phyloP scores from a whole-genome alignment of 1,284 basidiomycete genomes.

The Cutaneotrichosporon cyanovorans region DNA sequence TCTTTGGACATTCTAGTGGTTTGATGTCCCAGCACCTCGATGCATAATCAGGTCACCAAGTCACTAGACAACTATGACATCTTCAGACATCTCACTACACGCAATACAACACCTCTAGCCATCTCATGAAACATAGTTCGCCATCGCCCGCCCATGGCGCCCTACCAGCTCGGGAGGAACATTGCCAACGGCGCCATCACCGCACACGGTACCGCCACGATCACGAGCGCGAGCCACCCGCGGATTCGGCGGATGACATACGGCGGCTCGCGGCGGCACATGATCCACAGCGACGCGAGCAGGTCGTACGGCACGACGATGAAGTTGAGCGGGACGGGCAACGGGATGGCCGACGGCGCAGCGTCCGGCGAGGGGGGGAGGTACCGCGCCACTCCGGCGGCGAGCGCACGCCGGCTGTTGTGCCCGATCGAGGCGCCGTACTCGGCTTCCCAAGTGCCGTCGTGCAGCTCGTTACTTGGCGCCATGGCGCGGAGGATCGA shows the following conservation, averaged over 20 bases:
- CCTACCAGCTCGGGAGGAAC: slow-evolving; percentile 3
- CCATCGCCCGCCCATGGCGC: no score
- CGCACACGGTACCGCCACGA: slow-evolving; percentile 11
- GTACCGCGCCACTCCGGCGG: slow-evolving; percentile 16
- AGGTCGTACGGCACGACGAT: slow-evolving; percentile 19
- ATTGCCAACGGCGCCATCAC: slow-evolving; percentile 10
- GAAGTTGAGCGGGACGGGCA: slow-evolving; percentile 22
- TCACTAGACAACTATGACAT: background rate
- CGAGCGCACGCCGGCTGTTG: slow-evolving; percentile 10
- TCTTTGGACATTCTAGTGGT: no score
- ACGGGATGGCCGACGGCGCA: slow-evolving; percentile 7
- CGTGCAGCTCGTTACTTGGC: slow-evolving; percentile 15
- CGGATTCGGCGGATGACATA: slow-evolving; percentile 9
- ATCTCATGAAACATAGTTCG: no score
- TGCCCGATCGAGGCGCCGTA: slow-evolving; percentile 15
- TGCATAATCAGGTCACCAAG: no score
- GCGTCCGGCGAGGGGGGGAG: slow-evolving; percentile 10
- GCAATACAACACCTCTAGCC: no score
- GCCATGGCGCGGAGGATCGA: slow-evolving; percentile 19
- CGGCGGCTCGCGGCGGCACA: slow-evolving; percentile 7
- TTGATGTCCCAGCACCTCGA: no score
- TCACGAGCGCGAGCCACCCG: slow-evolving; percentile 14
- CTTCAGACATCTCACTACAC: background rate
- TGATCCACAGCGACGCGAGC: slow-evolving; percentile 4
- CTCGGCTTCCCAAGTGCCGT: slow-evolving; percentile 21